Conservation (phyloP, 257 asterid genomes). For the Jaltomata sinuosa region DNA sequence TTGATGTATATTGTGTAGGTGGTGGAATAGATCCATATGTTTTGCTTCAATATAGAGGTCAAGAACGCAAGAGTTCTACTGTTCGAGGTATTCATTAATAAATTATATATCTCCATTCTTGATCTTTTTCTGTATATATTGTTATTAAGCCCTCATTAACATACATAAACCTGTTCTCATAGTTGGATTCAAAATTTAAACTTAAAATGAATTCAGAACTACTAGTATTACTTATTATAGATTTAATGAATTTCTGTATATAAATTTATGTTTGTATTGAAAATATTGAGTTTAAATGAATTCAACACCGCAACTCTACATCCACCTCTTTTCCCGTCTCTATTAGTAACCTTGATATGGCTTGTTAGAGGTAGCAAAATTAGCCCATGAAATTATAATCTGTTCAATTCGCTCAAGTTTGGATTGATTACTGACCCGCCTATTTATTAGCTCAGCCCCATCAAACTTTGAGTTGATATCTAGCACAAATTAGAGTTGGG, state of each 20-base stretch:
- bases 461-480: too few relatives aligned
- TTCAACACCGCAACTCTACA: neutral
- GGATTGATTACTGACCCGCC: too few relatives aligned
- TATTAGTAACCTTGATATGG: too few relatives aligned
- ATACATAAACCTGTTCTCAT: neutral
- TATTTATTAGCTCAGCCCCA: too few relatives aligned
- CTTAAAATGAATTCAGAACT: neutral
- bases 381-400: too few relatives aligned
- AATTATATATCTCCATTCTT: neutral
- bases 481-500: too few relatives aligned
- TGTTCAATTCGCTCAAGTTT: too few relatives aligned
- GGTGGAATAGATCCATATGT: slow-evolving; percentile 34
- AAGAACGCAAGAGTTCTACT: slow-evolving; percentile 23
- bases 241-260: neutral
- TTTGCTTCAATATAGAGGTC: slow-evolving; percentile 22
- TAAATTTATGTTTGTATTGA: neutral
- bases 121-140: neutral
- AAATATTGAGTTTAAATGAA: neutral
- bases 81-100: slow-evolving; percentile 14
- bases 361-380: too few relatives aligned
- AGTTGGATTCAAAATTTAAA: neutral
- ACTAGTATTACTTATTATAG: neutral
- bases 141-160: neutral
- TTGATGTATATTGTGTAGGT: neutral
- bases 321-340: too few relatives aligned